Conservation (phyloP, 2,329 filamentous ascomycete species). For the Ploettnerulaceae sp. region DNA sequence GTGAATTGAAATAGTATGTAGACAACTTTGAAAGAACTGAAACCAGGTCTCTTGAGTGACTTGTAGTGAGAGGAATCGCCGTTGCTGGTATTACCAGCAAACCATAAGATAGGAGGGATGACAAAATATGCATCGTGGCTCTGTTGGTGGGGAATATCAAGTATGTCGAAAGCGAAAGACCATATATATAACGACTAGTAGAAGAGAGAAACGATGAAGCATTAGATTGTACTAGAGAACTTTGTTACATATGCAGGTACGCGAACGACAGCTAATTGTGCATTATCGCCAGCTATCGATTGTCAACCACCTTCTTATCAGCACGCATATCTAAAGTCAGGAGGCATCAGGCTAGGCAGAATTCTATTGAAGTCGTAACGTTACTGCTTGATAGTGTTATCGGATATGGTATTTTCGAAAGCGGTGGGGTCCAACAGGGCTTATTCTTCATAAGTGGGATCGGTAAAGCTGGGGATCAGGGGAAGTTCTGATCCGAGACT, state of each 20-base stretch:
- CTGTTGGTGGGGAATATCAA: background rate
- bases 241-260: background rate
- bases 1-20: conserved; percentile 3
- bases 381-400: background rate
- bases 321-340: background rate
- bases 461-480: background rate
- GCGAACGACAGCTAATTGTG: background rate
- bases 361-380: too few relatives aligned
- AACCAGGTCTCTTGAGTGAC: background rate
- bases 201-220: background rate
- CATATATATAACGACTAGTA: background rate
- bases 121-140: background rate
- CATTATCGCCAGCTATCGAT: background rate
- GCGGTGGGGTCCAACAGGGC: background rate
- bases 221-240: background rate
- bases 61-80: background rate
- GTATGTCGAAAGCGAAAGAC: background rate
- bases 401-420: background rate
- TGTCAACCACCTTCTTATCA: background rate
- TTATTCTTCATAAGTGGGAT: background rate
- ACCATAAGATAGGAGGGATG: background rate
- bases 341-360: background rate
- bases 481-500: background rate
- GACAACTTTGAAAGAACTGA: conserved; percentile 6
- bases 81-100: background rate